Evolutionary conservation across 345 rosid species (phyloP).

Genomic region (Acer yangbiense): DNA sequence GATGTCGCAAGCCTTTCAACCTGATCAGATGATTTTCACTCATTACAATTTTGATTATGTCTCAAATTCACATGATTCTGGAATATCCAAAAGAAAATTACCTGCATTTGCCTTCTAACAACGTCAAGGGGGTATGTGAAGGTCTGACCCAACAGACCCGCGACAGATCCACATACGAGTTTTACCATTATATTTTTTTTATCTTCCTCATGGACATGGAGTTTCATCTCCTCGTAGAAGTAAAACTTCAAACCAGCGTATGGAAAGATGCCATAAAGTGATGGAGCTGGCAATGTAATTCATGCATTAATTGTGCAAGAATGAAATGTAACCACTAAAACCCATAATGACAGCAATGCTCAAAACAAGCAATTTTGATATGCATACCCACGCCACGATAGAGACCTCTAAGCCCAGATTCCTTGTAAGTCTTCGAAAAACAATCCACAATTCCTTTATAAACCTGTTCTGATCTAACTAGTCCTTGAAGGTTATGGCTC

Average conservation of each 20-base stretch:
- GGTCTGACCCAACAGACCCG: slow-evolving; percentile 90
- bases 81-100: slow-evolving; percentile 23
- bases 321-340: background rate
- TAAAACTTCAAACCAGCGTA: slow-evolving; percentile 97
- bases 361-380: slow-evolving; percentile 12
- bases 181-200: slow-evolving; percentile 73
- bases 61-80: background rate
- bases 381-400: slow-evolving; percentile 92
- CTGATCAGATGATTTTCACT: slow-evolving; percentile 33
- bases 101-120: slow-evolving; percentile 99
- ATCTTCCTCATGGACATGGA: slow-evolving; percentile 72
- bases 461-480: slow-evolving; percentile 42
- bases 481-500: slow-evolving; percentile 27
- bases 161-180: slow-evolving; percentile 82
- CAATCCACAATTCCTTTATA: slow-evolving; percentile 83
- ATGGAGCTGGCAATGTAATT: slow-evolving; percentile 61
- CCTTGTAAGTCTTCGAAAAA: slow-evolving; percentile 67
- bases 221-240: slow-evolving; percentile 95
- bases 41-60: background rate
- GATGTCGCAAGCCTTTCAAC: slow-evolving; percentile 65
- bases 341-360: slow-evolving; percentile 10
- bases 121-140: slow-evolving; percentile 96
- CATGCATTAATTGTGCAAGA: slow-evolving; percentile 1
- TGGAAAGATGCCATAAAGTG: slow-evolving; percentile 92
- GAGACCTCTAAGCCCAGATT: slow-evolving; percentile 77